These are phyloP conservation scores for Dendrobium officinale DNA, from an alignment of 106 monocot species.

Conservation along the genomic window DNA sequence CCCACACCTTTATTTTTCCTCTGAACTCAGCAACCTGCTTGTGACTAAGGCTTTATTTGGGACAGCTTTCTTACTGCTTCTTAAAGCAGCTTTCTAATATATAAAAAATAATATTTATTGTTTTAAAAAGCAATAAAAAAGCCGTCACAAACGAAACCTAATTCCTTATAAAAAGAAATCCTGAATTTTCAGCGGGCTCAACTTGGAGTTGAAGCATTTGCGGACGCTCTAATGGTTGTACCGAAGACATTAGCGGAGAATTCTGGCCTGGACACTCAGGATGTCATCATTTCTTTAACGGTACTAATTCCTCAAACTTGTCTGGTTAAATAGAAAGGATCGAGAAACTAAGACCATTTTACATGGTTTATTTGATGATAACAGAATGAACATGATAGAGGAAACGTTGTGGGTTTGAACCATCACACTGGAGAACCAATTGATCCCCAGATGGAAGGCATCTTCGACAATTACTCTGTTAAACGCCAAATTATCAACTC, in stretches of 20 bases:
- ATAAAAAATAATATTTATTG: too few relatives aligned
- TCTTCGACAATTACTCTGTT: conserved; percentile 91
- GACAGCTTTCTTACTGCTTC: too few relatives aligned
- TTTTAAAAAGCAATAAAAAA: too few relatives aligned
- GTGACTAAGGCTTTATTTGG: not conserved
- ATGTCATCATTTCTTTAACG: conserved; percentile 79
- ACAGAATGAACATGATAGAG: conserved; percentile 86
- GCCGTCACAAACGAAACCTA: too few relatives aligned
- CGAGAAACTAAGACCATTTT: not conserved
- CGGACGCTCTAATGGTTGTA: conserved; percentile 86
- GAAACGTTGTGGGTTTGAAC: conserved; percentile 79
- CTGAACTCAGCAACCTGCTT: not conserved
- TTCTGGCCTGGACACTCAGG: conserved; percentile 93
- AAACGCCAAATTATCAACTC: conserved; percentile 96
- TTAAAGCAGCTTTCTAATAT: too few relatives aligned
- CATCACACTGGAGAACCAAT: conserved; percentile 84
- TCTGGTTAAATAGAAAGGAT: not conserved
- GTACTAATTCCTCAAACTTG: conserved; percentile 17
- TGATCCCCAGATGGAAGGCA: conserved; percentile 91
- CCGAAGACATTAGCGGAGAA: conserved; percentile 96
- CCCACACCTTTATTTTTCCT: not conserved
- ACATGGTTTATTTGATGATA: not conserved
- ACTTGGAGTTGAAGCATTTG: conserved; percentile 96
- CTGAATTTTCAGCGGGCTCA: conserved; percentile 68
- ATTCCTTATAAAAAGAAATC: not conserved